Percentiles rank a stretch among this genome's conserved stretches.
These are phyloP conservation scores for Eimeria acervulina DNA, from an alignment of 169 alveolate species.

Conservation along the genomic window DNA sequence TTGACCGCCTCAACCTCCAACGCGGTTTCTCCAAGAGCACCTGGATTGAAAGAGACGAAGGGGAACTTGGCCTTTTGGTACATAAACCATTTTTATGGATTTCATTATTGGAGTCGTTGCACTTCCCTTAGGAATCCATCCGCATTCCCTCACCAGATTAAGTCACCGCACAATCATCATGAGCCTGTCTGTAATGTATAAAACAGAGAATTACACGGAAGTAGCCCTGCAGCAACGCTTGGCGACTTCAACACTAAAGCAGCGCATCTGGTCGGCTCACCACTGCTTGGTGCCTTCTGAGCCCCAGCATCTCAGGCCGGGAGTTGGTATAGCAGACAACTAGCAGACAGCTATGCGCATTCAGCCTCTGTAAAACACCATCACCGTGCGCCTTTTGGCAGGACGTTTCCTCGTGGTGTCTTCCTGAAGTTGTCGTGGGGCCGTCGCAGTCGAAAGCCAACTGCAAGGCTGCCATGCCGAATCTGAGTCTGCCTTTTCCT, in stretches of 20 bases:
- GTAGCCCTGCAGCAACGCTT: neutral
- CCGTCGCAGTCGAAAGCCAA: slow-evolving; percentile 56
- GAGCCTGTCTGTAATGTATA: neutral
- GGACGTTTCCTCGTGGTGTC: slow-evolving; percentile 62
- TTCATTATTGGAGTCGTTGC: neutral
- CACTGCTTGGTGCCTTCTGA: neutral
- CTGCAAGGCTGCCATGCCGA: slow-evolving; percentile 57
- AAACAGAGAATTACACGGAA: neutral
- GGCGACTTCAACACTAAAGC: neutral
- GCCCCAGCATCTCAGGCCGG: neutral
- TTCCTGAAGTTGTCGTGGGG: slow-evolving; percentile 47
- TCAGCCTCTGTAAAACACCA: neutral
- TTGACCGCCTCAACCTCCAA: slow-evolving; percentile 54
- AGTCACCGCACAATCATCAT: neutral
- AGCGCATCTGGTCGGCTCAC: neutral
- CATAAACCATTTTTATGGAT: neutral
- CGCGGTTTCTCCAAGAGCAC: slow-evolving; percentile 39
- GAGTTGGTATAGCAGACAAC: neutral
- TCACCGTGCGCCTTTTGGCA: slow-evolving; percentile 9
- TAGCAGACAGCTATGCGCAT: too few relatives aligned
- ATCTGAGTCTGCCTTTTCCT: slow-evolving; percentile 65
- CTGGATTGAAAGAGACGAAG: slow-evolving; percentile 72
- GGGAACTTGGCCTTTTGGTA: slow-evolving; percentile 62
- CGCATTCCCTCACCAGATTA: neutral
- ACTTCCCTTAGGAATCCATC: neutral